Percentiles rank a stretch among this genome's conserved stretches.
These are phyloP conservation scores for Marasmius fiardii DNA, from an alignment of 1,284 basidiomycete species.

Conservation along the genomic window DNA sequence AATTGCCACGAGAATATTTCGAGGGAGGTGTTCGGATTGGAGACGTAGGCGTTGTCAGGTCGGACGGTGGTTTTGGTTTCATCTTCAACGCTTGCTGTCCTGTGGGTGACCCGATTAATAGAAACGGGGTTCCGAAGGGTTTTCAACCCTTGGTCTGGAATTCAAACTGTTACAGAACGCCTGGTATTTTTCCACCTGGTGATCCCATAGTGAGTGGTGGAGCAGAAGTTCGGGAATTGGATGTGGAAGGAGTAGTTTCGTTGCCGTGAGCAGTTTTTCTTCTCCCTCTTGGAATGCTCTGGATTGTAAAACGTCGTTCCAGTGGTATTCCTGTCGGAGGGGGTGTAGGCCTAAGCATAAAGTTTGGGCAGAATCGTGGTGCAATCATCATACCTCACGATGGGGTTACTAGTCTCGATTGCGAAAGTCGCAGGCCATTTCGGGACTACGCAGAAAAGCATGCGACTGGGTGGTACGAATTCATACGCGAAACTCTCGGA, in stretches of 20 bases:
- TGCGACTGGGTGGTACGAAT: constrained; percentile 6
- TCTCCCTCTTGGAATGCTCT: not conserved
- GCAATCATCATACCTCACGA: constrained; percentile 9
- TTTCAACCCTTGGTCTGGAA: constrained; percentile 17
- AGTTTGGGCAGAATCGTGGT: not conserved
- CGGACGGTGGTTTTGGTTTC: constrained; percentile 24
- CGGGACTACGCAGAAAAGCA: constrained; percentile 4
- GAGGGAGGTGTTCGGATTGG: constrained; percentile 25
- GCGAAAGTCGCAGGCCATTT: not conserved
- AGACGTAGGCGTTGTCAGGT: constrained; percentile 27
- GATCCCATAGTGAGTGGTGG: not conserved
- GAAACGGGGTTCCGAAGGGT: constrained; percentile 22
- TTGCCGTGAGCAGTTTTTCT: not conserved
- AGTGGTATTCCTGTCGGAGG: not conserved
- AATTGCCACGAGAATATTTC: constrained; percentile 18
- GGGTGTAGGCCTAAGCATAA: not conserved
- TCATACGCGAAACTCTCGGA: constrained; percentile 2
- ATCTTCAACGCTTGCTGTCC: constrained; percentile 25
- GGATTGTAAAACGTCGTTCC: no score
- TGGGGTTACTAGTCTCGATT: constrained; percentile 2
- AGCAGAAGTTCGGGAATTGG: not conserved
- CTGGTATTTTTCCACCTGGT: not conserved
- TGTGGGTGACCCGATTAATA: no score
- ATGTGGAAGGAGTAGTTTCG: not conserved
- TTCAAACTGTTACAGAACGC: not conserved